Evolutionary conservation across 257 asterid genomes (phyloP), one percentile per base, ranked within the genome.

Genomic region (Solanum verrucosum): DNA sequence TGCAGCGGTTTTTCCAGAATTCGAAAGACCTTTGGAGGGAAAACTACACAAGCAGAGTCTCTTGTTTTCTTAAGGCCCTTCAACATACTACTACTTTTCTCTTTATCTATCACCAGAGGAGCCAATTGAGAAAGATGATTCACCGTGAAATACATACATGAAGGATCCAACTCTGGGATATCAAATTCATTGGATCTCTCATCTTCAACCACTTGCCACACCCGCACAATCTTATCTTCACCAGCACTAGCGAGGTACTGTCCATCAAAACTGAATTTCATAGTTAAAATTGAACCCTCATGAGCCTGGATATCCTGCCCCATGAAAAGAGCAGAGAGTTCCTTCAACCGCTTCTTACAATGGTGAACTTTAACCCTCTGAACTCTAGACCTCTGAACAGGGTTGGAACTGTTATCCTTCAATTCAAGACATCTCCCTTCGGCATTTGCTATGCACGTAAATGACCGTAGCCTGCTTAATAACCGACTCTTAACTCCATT

Each of bases 141-240:
- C 56, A 95, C 93, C 4, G 98, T 91, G 86, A 96, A 95, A 92
- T 94, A 96, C 87, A 96, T 92, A 46, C 99, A 94, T 9, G 99
- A 95, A 7, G 98, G 98, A 88, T 96, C 98, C 4, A 88, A 92
- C 68, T 95, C 96, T 9, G 98, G 94, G 40, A 94, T 83, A 85
- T 95, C 96, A 10, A 72, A 72, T 21, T 91, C 92, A 40, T 93
- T 91, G 20, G 91, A 91, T 92, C 97, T 93, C 86, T 94, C 98
- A 83, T 94, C 98, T 91, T 95, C 98, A 88, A 95, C 93, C 84
- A 95, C 95, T 92, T 93, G 93, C 99, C 99, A 96, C n/a, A 96
- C 88, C 60, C 91, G 92, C 86, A 96, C 93, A 87, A 93, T 49
- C 93, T 87, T 91, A 92, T 96, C 99, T 87, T 94, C 98, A 34